A percentile compares a stretch with the other conserved stretches of the same genome.
phyloP scores from a whole-genome alignment of 2,329 filamentous ascomycete genomes.

The Claviceps purpurea region DNA sequence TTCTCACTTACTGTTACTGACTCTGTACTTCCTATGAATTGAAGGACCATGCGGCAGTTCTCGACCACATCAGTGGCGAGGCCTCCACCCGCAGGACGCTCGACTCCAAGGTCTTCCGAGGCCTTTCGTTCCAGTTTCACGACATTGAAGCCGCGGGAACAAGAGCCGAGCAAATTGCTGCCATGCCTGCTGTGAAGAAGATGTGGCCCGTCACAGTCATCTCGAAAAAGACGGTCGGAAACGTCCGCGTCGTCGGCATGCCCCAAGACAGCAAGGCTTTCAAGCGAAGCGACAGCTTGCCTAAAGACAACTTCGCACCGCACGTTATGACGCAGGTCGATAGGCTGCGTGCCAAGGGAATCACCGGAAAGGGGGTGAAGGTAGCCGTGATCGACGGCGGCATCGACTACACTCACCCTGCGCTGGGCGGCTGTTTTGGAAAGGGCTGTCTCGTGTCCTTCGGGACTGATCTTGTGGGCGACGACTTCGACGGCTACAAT shows the following conservation, averaged over 20 bases:
- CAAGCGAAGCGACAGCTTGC: conserved; percentile 12
- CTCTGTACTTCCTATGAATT: background rate
- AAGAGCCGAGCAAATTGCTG: conserved; percentile 26
- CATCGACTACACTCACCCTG: conserved; percentile 48
- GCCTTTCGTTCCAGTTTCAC: conserved; percentile 38
- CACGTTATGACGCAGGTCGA: too few relatives aligned
- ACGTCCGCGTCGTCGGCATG: conserved; percentile 27
- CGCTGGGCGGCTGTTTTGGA: conserved; percentile 39
- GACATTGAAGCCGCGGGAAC: conserved; percentile 30
- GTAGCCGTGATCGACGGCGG: conserved; percentile 41
- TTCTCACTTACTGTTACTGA: too few relatives aligned
- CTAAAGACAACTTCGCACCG: conserved; percentile 25
- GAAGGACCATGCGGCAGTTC: conserved; percentile 3
- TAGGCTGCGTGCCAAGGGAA: conserved; percentile 33
- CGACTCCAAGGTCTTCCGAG: conserved; percentile 38
- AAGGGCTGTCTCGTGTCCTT: conserved; percentile 27
- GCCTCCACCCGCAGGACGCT: conserved; percentile 33
- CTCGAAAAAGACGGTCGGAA: conserved; percentile 26
- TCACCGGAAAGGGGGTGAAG: conserved; percentile 39
- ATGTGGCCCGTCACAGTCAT: conserved; percentile 34
- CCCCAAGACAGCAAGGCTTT: too few relatives aligned
- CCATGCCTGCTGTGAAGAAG: conserved; percentile 31
- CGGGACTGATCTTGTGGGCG: conserved; percentile 30
- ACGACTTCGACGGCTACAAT: conserved; percentile 16
- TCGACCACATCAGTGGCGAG: conserved; percentile 5